phyloP scores from a whole-genome alignment of 805 yeast species.

The Wickerhamomyces xylosicus region DNA sequence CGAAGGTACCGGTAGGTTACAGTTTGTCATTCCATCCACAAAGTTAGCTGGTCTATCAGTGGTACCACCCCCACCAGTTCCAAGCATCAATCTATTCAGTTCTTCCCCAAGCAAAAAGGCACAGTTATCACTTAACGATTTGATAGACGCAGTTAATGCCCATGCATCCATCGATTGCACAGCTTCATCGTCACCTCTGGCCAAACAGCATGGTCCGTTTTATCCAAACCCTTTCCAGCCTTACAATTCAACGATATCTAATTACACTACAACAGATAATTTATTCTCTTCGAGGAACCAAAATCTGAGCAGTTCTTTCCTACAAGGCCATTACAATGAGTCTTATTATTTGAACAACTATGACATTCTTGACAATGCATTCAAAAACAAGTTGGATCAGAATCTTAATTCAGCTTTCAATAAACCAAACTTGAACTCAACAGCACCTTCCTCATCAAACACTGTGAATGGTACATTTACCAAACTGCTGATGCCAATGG shows the following conservation, averaged over 20 bases:
- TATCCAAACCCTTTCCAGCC: not conserved
- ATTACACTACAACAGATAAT: not conserved
- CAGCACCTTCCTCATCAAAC: not conserved
- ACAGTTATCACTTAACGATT: not conserved
- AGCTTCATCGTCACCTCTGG: not conserved
- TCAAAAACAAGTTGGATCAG: not conserved
- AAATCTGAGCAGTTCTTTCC: not conserved
- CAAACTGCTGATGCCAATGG: not conserved
- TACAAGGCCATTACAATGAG: not conserved
- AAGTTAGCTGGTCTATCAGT: not conserved
- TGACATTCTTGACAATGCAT: not conserved
- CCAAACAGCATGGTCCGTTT: not conserved
- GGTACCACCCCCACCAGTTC: not conserved
- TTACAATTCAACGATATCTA: not conserved
- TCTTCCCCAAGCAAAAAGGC: not conserved
- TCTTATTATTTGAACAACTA: not conserved
- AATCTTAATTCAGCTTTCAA: not conserved
- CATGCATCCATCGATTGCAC: not conserved
- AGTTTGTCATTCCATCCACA: not conserved
- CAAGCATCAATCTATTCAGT: not conserved
- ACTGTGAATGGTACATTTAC: not conserved
- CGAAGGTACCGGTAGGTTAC: too few relatives aligned
- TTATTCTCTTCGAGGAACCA: not conserved
- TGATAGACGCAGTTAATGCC: not conserved
- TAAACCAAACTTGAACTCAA: not conserved